Percentiles rank a stretch among this genome's conserved stretches.
Evolutionary conservation across 1,139 yeast species (phyloP).

Genomic region (Kodamaea alishanica): DNA sequence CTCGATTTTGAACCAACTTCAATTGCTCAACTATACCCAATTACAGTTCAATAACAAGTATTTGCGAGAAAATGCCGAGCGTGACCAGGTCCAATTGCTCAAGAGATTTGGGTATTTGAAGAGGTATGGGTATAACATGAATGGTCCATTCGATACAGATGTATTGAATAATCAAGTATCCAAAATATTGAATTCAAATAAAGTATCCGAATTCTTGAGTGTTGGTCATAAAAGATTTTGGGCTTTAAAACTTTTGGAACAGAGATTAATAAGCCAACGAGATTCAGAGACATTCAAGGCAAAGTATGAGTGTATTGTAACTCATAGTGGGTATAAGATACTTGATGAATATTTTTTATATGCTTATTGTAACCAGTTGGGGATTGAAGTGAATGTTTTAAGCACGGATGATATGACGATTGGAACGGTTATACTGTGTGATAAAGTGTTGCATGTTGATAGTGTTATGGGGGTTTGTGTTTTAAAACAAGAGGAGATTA

Average conservation of each 20-base stretch:
- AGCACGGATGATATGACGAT: constrained; percentile 21
- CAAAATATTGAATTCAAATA: constrained; percentile 17
- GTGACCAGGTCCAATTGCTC: constrained; percentile 10
- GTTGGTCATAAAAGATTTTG: constrained; percentile 19
- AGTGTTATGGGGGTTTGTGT: constrained; percentile 34
- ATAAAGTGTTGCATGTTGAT: constrained; percentile 36
- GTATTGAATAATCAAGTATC: constrained; percentile 17
- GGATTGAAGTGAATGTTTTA: constrained; percentile 43
- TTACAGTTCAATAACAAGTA: constrained; percentile 9
- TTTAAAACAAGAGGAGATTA: constrained; percentile 13
- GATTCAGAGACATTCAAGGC: constrained; percentile 1
- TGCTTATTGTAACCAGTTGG: constrained; percentile 46
- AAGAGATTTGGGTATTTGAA: constrained; percentile 26
- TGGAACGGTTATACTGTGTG: constrained; percentile 45
- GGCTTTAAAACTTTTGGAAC: constrained; percentile 27
- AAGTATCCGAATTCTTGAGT: constrained; percentile 16
- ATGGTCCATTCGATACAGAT: constrained; percentile 27
- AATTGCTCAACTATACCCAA: constrained; percentile 29
- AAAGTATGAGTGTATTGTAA: constrained; percentile 26
- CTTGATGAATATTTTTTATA: constrained; percentile 13
- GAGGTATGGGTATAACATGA: constrained; percentile 32
- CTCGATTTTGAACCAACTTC: constrained; percentile 38
- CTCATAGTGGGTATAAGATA: constrained; percentile 20
- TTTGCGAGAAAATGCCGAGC: constrained; percentile 3
- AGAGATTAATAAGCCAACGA: constrained; percentile 8